phyloP scores from a whole-genome alignment of 1,139 yeast genomes.

The Wickerhamomyces sp. region DNA sequence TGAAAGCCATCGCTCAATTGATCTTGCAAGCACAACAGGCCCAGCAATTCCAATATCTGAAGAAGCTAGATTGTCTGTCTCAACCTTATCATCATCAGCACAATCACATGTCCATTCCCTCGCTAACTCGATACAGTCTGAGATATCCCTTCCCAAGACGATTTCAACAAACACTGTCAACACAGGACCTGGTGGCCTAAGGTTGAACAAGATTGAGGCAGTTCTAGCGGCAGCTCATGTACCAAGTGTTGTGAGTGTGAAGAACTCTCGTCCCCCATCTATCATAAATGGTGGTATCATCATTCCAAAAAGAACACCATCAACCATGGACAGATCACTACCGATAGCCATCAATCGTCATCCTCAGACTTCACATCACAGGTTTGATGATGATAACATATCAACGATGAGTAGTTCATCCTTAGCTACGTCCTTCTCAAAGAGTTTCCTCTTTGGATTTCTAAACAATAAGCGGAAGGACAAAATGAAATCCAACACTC shows the following conservation, averaged over 20 bases:
- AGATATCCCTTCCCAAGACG: background rate
- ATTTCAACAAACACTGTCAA: conserved; percentile 11
- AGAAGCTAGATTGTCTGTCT: conserved; percentile 2
- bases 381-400: conserved; percentile 24
- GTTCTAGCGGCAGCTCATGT: conserved; percentile 11
- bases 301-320: conserved; percentile 13
- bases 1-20: background rate
- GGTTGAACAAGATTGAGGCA: conserved; percentile 19
- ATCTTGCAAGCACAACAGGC: background rate
- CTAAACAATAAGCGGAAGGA: conserved; percentile 33
- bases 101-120: conserved; percentile 6
- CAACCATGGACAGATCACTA: conserved; percentile 3
- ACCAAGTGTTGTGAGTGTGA: conserved; percentile 15
- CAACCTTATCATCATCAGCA: conserved; percentile 1
- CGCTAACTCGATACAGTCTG: conserved; percentile 4
- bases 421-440: conserved; percentile 34
- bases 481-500: conserved; percentile 28
- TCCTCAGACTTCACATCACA: conserved; percentile 12
- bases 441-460: conserved; percentile 42
- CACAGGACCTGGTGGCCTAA: conserved; percentile 17
- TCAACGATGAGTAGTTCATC: conserved; percentile 30
- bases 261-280: conserved; percentile 19
- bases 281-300: conserved; percentile 10
- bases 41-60: conserved; percentile 1
- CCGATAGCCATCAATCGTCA: conserved; percentile 18